A percentile compares a stretch with the other conserved stretches of the same genome.
Evolutionary conservation across 176 grass and related monocot species (phyloP).

Genomic region (Saccharum spontaneum): DNA sequence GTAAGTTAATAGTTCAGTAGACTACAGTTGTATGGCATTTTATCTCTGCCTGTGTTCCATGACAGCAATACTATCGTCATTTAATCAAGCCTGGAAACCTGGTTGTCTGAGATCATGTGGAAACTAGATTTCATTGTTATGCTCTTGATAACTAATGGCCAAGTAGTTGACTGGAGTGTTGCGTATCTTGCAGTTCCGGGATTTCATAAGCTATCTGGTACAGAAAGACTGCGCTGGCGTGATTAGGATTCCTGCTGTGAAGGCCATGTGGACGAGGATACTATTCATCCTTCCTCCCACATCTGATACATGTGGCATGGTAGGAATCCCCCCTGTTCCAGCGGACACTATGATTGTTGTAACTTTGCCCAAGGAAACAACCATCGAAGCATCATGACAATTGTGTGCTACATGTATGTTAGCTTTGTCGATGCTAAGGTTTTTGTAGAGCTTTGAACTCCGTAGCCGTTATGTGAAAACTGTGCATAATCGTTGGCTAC

Average conservation of each 20-base stretch:
- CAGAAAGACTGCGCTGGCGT: slow-evolving; percentile 90
- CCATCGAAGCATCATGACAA: slow-evolving; percentile 42
- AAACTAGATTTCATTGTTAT: neutral
- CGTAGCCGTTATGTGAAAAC: slow-evolving; percentile 4
- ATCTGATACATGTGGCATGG: slow-evolving; percentile 46
- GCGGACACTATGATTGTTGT: slow-evolving; percentile 63
- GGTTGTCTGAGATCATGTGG: neutral
- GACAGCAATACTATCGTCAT: neutral
- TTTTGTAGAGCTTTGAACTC: neutral
- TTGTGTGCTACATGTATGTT: slow-evolving; percentile 2
- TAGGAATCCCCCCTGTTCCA: slow-evolving; percentile 61
- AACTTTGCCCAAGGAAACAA: slow-evolving; percentile 80
- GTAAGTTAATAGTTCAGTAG: neutral
- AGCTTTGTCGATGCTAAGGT: neutral
- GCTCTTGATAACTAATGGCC: neutral
- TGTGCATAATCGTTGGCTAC: slow-evolving; percentile 18
- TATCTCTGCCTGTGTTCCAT: neutral
- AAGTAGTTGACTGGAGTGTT: slow-evolving; percentile 23
- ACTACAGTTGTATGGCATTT: neutral
- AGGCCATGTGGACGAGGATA: slow-evolving; percentile 75
- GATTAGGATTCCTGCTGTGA: slow-evolving; percentile 77
- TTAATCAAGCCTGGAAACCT: neutral
- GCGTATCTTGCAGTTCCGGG: slow-evolving; percentile 63
- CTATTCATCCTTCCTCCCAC: slow-evolving; percentile 88
- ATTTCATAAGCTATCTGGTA: slow-evolving; percentile 91